phyloP scores from a whole-genome alignment of 495 filamentous ascomycete genomes.

The Daldinia concentrica region DNA sequence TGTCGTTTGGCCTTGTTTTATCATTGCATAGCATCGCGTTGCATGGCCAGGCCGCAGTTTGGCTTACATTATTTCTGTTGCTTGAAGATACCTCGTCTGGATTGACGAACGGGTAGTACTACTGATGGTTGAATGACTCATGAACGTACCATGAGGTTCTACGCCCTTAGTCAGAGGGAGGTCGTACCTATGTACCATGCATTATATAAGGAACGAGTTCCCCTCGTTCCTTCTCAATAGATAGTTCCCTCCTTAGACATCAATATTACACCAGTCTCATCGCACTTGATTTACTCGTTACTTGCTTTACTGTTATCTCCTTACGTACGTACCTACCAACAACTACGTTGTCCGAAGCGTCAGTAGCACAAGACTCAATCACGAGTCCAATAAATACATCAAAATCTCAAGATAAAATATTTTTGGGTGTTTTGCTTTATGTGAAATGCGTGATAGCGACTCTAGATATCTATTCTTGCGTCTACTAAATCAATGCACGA shows the following conservation, averaged over 20 bases:
- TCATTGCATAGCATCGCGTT: slow-evolving; percentile 18
- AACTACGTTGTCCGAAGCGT: not conserved
- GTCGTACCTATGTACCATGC: too few relatives aligned
- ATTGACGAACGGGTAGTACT: not conserved
- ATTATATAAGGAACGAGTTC: too few relatives aligned
- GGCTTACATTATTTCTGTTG: slow-evolving; percentile 1
- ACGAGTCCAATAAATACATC: not conserved
- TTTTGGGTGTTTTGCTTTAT: not conserved
- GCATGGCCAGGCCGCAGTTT: not conserved
- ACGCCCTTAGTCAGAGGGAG: too few relatives aligned
- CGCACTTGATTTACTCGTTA: too few relatives aligned
- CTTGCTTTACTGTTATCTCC: too few relatives aligned
- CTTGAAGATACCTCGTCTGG: slow-evolving; percentile 17
- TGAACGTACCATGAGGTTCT: too few relatives aligned
- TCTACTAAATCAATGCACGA: slow-evolving; percentile 28
- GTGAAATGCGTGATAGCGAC: not conserved
- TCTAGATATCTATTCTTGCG: slow-evolving; percentile 18
- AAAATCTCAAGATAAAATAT: not conserved
- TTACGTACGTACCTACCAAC: too few relatives aligned
- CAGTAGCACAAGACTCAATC: not conserved
- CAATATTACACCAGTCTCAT: too few relatives aligned
- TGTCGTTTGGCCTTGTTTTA: slow-evolving; percentile 10
- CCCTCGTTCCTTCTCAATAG: too few relatives aligned
- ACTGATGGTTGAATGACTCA: too few relatives aligned
- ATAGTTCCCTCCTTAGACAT: too few relatives aligned